phyloP scores from a whole-genome alignment of 257 asterid species.

The Sherardia arvensis region DNA sequence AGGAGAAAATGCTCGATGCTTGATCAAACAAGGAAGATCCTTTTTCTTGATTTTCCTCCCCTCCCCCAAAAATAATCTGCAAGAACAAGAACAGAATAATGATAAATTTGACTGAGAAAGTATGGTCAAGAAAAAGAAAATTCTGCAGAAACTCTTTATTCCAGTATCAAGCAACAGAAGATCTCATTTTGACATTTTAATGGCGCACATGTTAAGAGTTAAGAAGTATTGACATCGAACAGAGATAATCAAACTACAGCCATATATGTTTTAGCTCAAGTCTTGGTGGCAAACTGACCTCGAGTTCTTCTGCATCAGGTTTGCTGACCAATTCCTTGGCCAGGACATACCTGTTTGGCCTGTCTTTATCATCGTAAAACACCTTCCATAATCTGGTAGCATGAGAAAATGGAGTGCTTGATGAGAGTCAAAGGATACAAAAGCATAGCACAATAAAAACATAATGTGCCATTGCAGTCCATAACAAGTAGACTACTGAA shows the following conservation, averaged over 20 bases:
- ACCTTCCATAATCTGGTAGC: constrained; percentile 77
- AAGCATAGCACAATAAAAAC: neutral
- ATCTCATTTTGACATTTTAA: neutral
- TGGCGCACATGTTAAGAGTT: too few relatives aligned
- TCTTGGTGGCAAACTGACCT: constrained; percentile 44
- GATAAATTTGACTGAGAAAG: neutral
- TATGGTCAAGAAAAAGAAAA: neutral
- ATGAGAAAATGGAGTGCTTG: neutral
- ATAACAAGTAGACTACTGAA: neutral
- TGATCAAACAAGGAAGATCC: constrained; percentile 62
- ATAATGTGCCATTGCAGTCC: neutral
- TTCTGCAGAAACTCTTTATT: neutral
- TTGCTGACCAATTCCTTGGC: constrained; percentile 74
- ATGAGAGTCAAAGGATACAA: neutral
- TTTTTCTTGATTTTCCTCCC: constrained; percentile 37
- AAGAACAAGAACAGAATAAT: neutral
- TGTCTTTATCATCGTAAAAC: constrained; percentile 78
- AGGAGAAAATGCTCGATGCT: constrained; percentile 77
- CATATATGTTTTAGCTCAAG: too few relatives aligned
- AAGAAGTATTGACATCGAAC: neutral
- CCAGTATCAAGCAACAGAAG: neutral
- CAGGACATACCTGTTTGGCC: constrained; percentile 77
- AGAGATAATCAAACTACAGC: neutral
- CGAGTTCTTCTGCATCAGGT: constrained; percentile 83
- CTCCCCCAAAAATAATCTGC: constrained; percentile 69